Evolutionary conservation across 2,329 filamentous ascomycete genomes (phyloP), one percentile per base, ranked within the genome.

Genomic region (Myotisia sp.): DNA sequence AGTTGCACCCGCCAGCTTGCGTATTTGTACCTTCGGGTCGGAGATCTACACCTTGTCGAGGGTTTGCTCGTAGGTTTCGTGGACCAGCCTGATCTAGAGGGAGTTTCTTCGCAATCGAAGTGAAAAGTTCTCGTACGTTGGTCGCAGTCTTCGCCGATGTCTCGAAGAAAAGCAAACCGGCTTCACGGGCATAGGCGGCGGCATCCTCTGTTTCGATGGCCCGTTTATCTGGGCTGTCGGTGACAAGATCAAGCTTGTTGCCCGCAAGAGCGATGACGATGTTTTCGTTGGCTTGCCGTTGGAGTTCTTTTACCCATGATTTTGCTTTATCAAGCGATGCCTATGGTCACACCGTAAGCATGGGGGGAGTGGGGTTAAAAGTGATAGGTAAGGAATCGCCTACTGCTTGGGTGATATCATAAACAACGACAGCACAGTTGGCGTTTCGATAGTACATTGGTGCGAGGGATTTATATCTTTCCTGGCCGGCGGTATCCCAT

Each of bases 361-460:
- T 7, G 19, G 16, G 6, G 32, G 27, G 10, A 23, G 26, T 18
- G 20, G 29, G 17, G 33, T 26, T n/a, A n/a, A n/a, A n/a, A n/a
- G n/a, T n/a, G n/a, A n/a, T n/a, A n/a, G n/a, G n/a, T n/a, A n/a
- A 38, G 28, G 34, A 20, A 34, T 12, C 22, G 62, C 81, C 43
- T 77, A 98, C 90, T 47, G 90, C 84, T 73, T 98, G 90, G 54
- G 90, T 98, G 54, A 98, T 95, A 64, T 98, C 90, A 63, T 98
- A 98, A 46, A 98, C 90, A 31, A 98, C 87, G 20, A 98, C 87
- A 39, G 92, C 90, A 64, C 90, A 95, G 73, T 98, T 95, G 49
- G 92, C 92, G 59, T 98, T 98, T 51, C 92, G 71, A 67, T 98
- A 98, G 70, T 98, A 98, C 90, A 98, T 98, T 50, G 90, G 90